Percentiles rank a stretch among this genome's conserved stretches.
Conservation (phyloP, 2,329 filamentous ascomycete genomes). For the Penicillium brasilianum region DNA sequence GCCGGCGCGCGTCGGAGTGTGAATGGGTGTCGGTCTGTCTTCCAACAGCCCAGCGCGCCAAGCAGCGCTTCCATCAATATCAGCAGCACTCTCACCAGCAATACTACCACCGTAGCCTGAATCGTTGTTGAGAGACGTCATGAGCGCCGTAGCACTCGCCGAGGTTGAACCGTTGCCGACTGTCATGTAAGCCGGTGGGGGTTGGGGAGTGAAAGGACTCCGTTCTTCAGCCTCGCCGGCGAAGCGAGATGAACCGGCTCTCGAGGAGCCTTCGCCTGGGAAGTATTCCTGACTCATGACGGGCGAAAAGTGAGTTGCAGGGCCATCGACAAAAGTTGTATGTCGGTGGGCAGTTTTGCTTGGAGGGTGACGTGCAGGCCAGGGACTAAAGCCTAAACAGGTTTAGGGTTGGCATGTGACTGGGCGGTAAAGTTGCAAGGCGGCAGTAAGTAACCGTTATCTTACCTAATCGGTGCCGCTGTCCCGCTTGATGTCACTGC, state of each 20-base stretch:
- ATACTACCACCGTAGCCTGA: conserved; percentile 90
- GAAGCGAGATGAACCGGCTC: conserved; percentile 44
- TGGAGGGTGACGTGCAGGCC: conserved; percentile 28
- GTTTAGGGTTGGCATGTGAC: conserved; percentile 36
- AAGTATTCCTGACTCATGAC: conserved; percentile 53
- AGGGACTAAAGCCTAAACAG: conserved; percentile 21
- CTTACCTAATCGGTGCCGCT: conserved; percentile 16
- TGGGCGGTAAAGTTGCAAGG: conserved; percentile 9
- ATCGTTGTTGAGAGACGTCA: conserved; percentile 81
- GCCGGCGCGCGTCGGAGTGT: conserved; percentile 58
- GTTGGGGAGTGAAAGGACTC: conserved; percentile 36
- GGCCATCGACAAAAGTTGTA: conserved; percentile 27
- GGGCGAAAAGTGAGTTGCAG: conserved; percentile 17
- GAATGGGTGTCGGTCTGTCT: conserved; percentile 62
- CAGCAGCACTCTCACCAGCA: conserved; percentile 63
- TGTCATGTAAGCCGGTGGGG: conserved; percentile 76
- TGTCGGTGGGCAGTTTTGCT: conserved; percentile 32
- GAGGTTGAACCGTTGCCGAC: conserved; percentile 83
- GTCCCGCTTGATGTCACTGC: conserved; percentile 36
- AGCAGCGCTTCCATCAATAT: conserved; percentile 48
- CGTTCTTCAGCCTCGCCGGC: conserved; percentile 34
- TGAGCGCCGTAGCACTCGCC: conserved; percentile 78
- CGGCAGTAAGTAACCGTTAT: conserved; percentile 19
- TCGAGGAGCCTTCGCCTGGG: conserved; percentile 41
- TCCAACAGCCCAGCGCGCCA: conserved; percentile 63